phyloP scores from a whole-genome alignment of 129 eudicot species.

The sunflower (Helianthus annuus) region DNA sequence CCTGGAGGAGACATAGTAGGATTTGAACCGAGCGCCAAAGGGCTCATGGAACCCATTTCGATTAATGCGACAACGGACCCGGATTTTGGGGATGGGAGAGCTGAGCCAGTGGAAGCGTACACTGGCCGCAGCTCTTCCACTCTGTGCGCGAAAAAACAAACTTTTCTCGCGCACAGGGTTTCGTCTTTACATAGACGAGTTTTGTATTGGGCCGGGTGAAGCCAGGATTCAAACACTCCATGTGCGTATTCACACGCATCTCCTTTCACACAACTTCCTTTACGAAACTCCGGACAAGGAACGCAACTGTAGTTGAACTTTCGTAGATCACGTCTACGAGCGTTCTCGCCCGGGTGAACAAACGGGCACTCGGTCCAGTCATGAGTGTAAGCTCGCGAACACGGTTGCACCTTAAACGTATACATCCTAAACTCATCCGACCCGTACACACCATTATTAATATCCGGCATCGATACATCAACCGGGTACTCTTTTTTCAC shows the following conservation, averaged over 20 bases:
- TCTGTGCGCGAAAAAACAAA: conserved; percentile 84
- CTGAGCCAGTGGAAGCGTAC: conserved; percentile 89
- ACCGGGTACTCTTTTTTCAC: conserved; percentile 63
- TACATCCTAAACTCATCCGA: conserved; percentile 86
- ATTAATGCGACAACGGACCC: conserved; percentile 27
- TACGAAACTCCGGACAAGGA: conserved; percentile 89
- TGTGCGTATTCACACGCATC: conserved; percentile 88
- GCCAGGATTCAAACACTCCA: conserved; percentile 68
- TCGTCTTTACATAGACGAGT: conserved; percentile 89
- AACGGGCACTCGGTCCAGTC: conserved; percentile 98
- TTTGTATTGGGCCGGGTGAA: conserved; percentile 50
- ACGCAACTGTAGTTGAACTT: conserved; percentile 80
- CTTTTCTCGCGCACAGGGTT: conserved; percentile 73
- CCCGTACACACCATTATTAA: conserved; percentile 69
- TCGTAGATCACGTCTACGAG: conserved; percentile 64
- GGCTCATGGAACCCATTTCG: conserved; percentile 52
- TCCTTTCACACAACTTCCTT: conserved; percentile 74
- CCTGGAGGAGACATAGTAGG: conserved; percentile 62
- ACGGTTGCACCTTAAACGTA: conserved; percentile 81
- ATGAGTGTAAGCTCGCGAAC: conserved; percentile 88
- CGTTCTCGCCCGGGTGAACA: conserved; percentile 40
- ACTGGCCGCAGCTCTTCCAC: conserved; percentile 76
- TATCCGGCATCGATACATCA: conserved; percentile 72
- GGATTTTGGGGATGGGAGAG: conserved; percentile 70
- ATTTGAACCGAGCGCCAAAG: conserved; percentile 41